Evolutionary conservation across 2,329 filamentous ascomycete genomes (phyloP).

Genomic region (Xylariaceae sp.): DNA sequence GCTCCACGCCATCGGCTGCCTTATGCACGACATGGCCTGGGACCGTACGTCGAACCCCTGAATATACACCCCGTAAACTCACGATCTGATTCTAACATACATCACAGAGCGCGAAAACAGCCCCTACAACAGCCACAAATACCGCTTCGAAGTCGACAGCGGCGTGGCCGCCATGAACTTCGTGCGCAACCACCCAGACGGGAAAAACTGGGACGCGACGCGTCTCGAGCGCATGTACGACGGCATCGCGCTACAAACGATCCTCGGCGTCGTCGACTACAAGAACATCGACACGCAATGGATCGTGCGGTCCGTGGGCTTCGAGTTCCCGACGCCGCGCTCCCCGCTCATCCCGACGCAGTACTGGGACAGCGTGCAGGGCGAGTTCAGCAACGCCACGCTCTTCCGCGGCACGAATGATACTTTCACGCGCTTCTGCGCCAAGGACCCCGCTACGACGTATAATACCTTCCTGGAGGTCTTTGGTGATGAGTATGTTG

Average conservation of each 20-base stretch:
- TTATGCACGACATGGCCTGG: constrained; percentile 21
- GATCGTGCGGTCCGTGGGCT: constrained; percentile 20
- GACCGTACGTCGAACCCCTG: constrained; percentile 13
- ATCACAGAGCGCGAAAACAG: constrained; percentile 15
- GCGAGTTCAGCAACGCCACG: constrained; percentile 20
- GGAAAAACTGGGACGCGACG: constrained; percentile 10
- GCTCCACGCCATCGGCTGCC: constrained; percentile 19
- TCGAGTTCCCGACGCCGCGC: constrained; percentile 20
- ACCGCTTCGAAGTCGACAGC: constrained; percentile 21
- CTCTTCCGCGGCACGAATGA: constrained; percentile 22
- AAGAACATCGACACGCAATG: constrained; percentile 22
- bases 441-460: constrained; percentile 18
- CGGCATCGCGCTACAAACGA: constrained; percentile 19
- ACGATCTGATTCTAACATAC: too few species aligned
- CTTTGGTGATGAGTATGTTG: constrained; percentile 19
- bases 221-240: constrained; percentile 20
- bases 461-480: constrained; percentile 19
- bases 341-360: constrained; percentile 16
- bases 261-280: constrained; percentile 17
- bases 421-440: constrained; percentile 20
- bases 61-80: too few species aligned
- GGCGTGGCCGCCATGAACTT: constrained; percentile 16
- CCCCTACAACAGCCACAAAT: constrained; percentile 14
- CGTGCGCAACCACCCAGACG: constrained; percentile 17
- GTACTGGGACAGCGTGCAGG: constrained; percentile 20